A percentile compares a stretch with the other conserved stretches of the same genome.
Conservation (phyloP, 1,284 basidiomycete species). For the Melanopsichium pennsylvanicum region DNA sequence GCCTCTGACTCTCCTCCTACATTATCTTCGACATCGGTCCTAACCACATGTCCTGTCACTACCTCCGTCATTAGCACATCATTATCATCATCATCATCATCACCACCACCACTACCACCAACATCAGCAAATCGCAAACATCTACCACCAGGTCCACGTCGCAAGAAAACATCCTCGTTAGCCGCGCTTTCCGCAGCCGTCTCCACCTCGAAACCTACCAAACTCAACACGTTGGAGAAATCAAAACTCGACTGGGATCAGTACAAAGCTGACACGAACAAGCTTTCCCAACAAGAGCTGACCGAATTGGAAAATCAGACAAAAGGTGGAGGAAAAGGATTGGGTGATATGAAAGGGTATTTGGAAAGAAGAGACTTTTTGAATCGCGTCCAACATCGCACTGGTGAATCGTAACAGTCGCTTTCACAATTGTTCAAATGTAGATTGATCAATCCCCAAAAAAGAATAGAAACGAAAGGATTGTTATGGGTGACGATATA, state of each 20-base stretch:
- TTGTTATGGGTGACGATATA: neutral
- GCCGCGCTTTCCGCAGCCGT: conserved; percentile 41
- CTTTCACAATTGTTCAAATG: neutral
- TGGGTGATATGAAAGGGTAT: conserved; percentile 62
- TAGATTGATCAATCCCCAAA: too few species aligned
- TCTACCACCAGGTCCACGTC: conserved; percentile 22
- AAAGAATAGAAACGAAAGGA: conserved; percentile 11
- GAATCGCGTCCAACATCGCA: conserved; percentile 57
- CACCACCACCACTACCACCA: neutral
- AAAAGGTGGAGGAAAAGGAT: conserved; percentile 54
- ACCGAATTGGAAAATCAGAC: conserved; percentile 64
- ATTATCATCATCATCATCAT: conserved; percentile 1
- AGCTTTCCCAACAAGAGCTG: conserved; percentile 50
- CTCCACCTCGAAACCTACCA: conserved; percentile 41
- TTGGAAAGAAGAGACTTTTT: conserved; percentile 60
- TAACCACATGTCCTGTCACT: neutral
- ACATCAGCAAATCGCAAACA: neutral
- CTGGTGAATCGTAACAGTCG: conserved; percentile 7
- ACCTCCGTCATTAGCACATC: neutral
- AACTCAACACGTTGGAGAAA: conserved; percentile 65
- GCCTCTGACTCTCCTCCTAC: too few species aligned
- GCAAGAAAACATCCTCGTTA: conserved; percentile 47
- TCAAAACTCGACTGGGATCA: conserved; percentile 62
- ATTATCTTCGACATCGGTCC: too few species aligned
- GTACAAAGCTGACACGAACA: conserved; percentile 22